Conservation (phyloP, 257 asterid species). For the Solanum sejunctum region DNA sequence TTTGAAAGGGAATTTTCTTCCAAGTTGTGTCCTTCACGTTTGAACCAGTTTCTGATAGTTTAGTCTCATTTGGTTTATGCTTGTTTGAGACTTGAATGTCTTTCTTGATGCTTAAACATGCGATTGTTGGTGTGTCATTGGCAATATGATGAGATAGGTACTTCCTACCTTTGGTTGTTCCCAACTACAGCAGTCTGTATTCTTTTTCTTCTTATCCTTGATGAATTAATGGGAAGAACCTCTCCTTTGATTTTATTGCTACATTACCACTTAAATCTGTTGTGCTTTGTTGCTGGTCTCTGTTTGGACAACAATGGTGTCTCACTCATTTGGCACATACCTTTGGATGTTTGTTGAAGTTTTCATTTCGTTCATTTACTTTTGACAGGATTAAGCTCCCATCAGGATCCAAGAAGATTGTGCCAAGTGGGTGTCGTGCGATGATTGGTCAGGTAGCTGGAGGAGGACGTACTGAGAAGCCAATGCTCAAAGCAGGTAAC, state of each 20-base stretch:
- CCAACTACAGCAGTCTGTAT: neutral
- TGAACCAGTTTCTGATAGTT: neutral
- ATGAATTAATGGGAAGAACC: neutral
- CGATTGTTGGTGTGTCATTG: neutral
- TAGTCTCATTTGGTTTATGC: neutral
- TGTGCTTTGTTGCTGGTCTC: neutral
- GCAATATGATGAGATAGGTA: neutral
- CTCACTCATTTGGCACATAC: neutral
- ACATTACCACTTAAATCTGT: too few relatives aligned
- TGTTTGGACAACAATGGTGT: neutral
- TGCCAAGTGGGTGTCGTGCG: constrained; percentile 72
- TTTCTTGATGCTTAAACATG: neutral
- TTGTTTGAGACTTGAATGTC: neutral
- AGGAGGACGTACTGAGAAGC: constrained; percentile 80
- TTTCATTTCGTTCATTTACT: neutral
- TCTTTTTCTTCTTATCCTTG: neutral
- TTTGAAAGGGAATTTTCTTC: neutral
- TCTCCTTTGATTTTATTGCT: neutral
- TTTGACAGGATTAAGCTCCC: constrained; percentile 56
- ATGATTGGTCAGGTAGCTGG: constrained; percentile 86
- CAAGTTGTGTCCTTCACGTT: neutral
- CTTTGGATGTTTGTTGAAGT: neutral
- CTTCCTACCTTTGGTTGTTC: neutral
- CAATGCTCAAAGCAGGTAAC: constrained; percentile 63
- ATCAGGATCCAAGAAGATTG: constrained; percentile 71